Evolutionary conservation across 805 yeast species (phyloP).

Genomic region (Ogataea zsoltii): DNA sequence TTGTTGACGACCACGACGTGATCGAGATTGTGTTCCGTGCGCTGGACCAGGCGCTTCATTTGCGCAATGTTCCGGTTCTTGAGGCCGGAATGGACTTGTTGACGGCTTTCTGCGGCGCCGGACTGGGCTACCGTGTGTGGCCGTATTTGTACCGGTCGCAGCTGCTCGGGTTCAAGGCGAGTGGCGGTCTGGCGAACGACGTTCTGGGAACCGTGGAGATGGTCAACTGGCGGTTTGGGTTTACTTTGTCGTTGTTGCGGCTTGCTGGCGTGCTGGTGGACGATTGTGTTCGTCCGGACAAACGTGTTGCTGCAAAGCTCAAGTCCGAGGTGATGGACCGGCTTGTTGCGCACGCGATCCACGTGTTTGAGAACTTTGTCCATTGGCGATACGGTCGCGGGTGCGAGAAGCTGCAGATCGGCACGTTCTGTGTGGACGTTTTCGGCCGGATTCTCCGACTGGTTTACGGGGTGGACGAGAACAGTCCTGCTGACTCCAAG

Average conservation of each 20-base stretch:
- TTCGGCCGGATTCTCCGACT: conserved; percentile 56
- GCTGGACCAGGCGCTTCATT: conserved; percentile 67
- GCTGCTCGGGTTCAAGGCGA: conserved; percentile 59
- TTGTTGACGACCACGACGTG: conserved; percentile 33
- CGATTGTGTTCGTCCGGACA: conserved; percentile 45
- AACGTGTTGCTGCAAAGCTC: conserved; percentile 39
- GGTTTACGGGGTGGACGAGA: conserved; percentile 54
- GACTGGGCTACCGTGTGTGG: conserved; percentile 74
- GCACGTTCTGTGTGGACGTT: conserved; percentile 51
- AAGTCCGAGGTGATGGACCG: conserved; percentile 58
- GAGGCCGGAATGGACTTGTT: conserved; percentile 51
- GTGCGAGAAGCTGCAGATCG: conserved; percentile 61
- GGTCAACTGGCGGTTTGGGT: conserved; percentile 62
- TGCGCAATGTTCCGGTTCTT: conserved; percentile 48
- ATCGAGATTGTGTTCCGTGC: conserved; percentile 61
- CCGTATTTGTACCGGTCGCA: conserved; percentile 68
- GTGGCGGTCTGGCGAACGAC: conserved; percentile 62
- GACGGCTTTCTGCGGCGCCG: conserved; percentile 41
- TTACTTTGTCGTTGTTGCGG: conserved; percentile 61
- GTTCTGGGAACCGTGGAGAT: conserved; percentile 74
- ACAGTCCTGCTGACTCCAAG: conserved; percentile 36
- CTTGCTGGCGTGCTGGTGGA: conserved; percentile 54
- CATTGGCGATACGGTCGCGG: conserved; percentile 65
- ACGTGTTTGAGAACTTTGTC: conserved; percentile 70
- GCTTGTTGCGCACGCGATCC: conserved; percentile 56